phyloP scores from a whole-genome alignment of 768 basidiomycete species.

The Kwoniella dendrophila region DNA sequence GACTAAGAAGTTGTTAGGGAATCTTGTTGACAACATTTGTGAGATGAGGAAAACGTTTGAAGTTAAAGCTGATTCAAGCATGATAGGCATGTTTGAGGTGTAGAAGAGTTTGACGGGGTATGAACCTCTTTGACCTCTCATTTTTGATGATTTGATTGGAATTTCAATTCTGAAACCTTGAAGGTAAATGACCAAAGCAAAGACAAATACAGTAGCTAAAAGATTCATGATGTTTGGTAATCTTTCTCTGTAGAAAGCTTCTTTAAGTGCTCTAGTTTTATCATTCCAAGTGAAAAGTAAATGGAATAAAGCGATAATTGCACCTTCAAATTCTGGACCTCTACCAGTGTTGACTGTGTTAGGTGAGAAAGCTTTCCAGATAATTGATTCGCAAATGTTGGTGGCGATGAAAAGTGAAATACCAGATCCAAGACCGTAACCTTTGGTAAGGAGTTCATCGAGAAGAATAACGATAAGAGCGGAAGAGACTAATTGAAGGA shows the following conservation, averaged over 20 bases:
- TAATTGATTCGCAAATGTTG: constrained; percentile 98
- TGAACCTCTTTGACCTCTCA: constrained; percentile 91
- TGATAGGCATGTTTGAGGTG: constrained; percentile 99
- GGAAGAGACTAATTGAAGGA: constrained; percentile 92
- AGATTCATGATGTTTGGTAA: constrained; percentile 98
- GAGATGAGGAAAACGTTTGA: constrained; percentile 93
- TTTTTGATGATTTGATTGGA: constrained; percentile 93
- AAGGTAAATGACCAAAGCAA: constrained; percentile 93
- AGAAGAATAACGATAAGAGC: constrained; percentile 96
- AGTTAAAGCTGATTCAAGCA: constrained; percentile 91
- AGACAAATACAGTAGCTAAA: constrained; percentile 85
- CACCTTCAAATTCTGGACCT: constrained; percentile 97
- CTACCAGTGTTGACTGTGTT: constrained; percentile 98
- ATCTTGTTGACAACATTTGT: constrained; percentile 90
- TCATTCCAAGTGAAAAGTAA: constrained; percentile 97
- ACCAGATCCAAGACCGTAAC: constrained; percentile 96
- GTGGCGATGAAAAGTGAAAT: constrained; percentile 99
- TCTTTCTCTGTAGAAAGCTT: constrained; percentile 97
- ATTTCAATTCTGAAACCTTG: constrained; percentile 99
- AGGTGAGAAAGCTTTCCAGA: constrained; percentile 99
- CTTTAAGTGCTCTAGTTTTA: constrained; percentile 92
- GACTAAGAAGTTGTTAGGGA: constrained; percentile 89
- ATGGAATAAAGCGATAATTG: constrained; percentile 94
- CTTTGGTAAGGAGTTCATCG: constrained; percentile 97
- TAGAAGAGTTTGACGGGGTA: constrained; percentile 99